Evolutionary conservation across 768 basidiomycete species (phyloP).

Genomic region (Boletus coccyginus): DNA sequence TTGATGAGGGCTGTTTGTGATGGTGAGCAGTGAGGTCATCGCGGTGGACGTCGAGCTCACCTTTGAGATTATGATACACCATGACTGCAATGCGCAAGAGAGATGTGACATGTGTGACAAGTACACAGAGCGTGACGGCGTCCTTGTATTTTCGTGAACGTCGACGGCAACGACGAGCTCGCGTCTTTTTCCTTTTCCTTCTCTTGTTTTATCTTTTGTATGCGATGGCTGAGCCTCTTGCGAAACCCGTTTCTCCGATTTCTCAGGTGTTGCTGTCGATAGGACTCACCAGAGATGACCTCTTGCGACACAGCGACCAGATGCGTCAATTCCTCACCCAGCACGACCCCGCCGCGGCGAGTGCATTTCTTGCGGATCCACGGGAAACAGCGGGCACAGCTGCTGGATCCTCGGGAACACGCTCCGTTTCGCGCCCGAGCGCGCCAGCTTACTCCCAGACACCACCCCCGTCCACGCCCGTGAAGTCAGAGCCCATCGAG

Average conservation of each 20-base stretch:
- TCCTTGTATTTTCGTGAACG: conserved; percentile 14
- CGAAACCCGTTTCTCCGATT: conserved; percentile 56
- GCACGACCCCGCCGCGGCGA: conserved; percentile 45
- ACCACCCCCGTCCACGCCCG: conserved; percentile 54
- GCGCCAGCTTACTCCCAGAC: conserved; percentile 36
- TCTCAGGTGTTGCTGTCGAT: conserved; percentile 68
- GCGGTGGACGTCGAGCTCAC: conserved; percentile 35
- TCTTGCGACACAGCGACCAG: conserved; percentile 66
- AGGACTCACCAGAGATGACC: conserved; percentile 75
- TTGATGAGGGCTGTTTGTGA: conserved; percentile 81
- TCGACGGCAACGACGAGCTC: conserved; percentile 21
- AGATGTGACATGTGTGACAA: conserved; percentile 25
- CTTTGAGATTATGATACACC: conserved; percentile 88
- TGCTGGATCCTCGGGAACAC: conserved; percentile 40
- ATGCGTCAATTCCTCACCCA: conserved; percentile 77
- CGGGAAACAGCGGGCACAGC: conserved; percentile 38
- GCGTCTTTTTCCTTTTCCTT: background rate
- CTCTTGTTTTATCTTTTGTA: background rate
- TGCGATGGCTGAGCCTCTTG: conserved; percentile 22
- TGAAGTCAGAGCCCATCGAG: conserved; percentile 63
- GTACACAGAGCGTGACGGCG: conserved; percentile 18
- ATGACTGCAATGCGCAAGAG: conserved; percentile 36
- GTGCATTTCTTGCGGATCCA: conserved; percentile 37
- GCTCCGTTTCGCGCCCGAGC: conserved; percentile 49
- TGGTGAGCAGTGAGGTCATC: conserved; percentile 20